Evolutionary conservation across 306 rosid genomes (phyloP).

Genomic region (Glycine tomentella): DNA sequence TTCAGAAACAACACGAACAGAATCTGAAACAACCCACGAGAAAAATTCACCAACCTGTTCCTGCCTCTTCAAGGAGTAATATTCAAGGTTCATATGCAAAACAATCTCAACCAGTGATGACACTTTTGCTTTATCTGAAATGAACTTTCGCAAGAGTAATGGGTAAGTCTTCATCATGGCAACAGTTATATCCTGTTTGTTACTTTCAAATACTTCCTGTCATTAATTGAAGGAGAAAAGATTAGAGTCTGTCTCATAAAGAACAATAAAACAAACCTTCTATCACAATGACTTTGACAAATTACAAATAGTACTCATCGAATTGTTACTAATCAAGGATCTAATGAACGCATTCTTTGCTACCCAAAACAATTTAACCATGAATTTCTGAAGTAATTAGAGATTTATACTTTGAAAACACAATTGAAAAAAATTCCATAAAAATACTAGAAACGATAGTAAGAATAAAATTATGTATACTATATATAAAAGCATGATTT

Average conservation of each 20-base stretch:
- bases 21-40: constrained; percentile 39
- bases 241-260: constrained; percentile 40
- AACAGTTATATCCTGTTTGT: constrained; percentile 82
- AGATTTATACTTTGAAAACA: constrained; percentile 18
- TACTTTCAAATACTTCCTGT: constrained; percentile 85
- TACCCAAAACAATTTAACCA: constrained; percentile 22
- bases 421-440: background rate
- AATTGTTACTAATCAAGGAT: constrained; percentile 25
- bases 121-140: constrained; percentile 88
- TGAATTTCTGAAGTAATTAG: constrained; percentile 8
- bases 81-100: constrained; percentile 84
- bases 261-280: constrained; percentile 18
- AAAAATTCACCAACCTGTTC: constrained; percentile 70
- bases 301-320: constrained; percentile 24
- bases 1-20: constrained; percentile 34
- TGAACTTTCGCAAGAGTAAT: constrained; percentile 80
- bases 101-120: constrained; percentile 79
- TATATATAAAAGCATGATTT: constrained; percentile 1
- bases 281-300: constrained; percentile 29
- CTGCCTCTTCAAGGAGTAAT: constrained; percentile 87
- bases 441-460: constrained; percentile 27
- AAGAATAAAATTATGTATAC: constrained; percentile 12
- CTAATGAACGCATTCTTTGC: constrained; percentile 27
- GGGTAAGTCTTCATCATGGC: constrained; percentile 91
- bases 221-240: constrained; percentile 42